Percentiles rank a stretch among this genome's conserved stretches.
These are phyloP conservation scores for Eimeria praecox DNA, from an alignment of 169 alveolate genomes.

Conservation along the genomic window DNA sequence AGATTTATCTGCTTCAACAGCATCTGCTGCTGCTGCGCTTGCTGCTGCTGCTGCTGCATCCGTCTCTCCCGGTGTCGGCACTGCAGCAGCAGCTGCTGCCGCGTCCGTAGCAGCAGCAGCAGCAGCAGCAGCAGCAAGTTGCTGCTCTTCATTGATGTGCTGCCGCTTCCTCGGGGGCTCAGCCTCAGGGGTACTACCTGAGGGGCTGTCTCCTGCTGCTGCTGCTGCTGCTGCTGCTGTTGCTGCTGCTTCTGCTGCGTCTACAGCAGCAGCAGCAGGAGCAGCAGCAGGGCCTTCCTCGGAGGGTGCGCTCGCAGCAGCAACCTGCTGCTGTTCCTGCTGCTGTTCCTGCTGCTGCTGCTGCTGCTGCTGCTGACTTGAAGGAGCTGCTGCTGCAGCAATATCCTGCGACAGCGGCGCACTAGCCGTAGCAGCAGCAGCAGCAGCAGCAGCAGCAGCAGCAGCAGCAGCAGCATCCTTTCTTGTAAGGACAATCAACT, in stretches of 20 bases:
- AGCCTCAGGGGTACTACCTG: not conserved
- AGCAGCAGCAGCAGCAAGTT: slow-evolving; percentile 7
- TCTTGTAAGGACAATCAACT: not conserved
- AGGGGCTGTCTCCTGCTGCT: not conserved
- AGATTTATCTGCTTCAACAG: not conserved
- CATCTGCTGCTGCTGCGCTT: slow-evolving; percentile 24
- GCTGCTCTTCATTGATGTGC: slow-evolving; percentile 15
- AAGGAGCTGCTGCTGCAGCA: not conserved
- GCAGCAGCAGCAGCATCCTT: slow-evolving; percentile 54
- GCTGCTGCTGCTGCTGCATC: slow-evolving; percentile 31
- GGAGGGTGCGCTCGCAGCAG: not conserved
- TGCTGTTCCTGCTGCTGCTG: not conserved
- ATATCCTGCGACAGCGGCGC: not conserved
- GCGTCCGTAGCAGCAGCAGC: not conserved
- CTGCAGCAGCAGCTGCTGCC: slow-evolving; percentile 24
- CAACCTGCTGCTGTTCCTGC: slow-evolving; percentile 19
- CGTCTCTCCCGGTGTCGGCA: not conserved
- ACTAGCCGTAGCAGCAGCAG: not conserved
- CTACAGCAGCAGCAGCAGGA: not conserved
- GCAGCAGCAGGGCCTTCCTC: slow-evolving; percentile 22
- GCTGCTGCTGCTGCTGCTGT: slow-evolving; percentile 43
- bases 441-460: slow-evolving; percentile 51
- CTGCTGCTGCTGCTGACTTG: slow-evolving; percentile 26
- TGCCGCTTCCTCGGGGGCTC: slow-evolving; percentile 58
- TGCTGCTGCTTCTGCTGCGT: slow-evolving; percentile 20